A percentile compares a stretch with the other conserved stretches of the same genome.
Conservation (phyloP, 1,284 basidiomycete species). For the Rhodofomes roseus region DNA sequence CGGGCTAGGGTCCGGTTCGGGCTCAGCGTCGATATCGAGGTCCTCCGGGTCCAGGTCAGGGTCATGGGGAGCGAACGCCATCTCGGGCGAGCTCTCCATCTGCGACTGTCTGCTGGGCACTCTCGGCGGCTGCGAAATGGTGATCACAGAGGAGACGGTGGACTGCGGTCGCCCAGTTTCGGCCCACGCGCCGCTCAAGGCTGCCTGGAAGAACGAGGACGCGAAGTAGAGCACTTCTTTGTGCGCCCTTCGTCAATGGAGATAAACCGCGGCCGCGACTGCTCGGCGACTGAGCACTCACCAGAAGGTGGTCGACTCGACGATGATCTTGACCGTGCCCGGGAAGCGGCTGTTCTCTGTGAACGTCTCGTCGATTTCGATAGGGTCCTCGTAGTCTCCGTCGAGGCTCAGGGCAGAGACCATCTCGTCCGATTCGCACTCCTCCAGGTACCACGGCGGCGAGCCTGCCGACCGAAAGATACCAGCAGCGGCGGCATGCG, state of each 20-base stretch:
- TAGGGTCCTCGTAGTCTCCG: slow-evolving; percentile 57
- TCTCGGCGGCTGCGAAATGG: slow-evolving; percentile 69
- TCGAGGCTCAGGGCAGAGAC: slow-evolving; percentile 63
- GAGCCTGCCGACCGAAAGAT: slow-evolving; percentile 76
- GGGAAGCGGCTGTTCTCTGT: slow-evolving; percentile 60
- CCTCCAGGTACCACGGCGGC: slow-evolving; percentile 71
- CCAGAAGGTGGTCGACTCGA: slow-evolving; percentile 82
- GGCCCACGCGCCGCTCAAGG: slow-evolving; percentile 76
- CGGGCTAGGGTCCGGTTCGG: slow-evolving; percentile 28
- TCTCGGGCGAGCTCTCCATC: slow-evolving; percentile 42
- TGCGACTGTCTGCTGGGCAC: slow-evolving; percentile 44
- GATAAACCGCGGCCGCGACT: background rate
- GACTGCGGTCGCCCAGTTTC: slow-evolving; percentile 69
- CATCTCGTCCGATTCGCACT: slow-evolving; percentile 65
- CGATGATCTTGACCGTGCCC: slow-evolving; percentile 81
- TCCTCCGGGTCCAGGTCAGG: slow-evolving; percentile 45
- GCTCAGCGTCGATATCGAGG: slow-evolving; percentile 36
- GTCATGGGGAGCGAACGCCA: slow-evolving; percentile 56
- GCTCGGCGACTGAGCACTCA: slow-evolving; percentile 32
- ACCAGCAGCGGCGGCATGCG: slow-evolving; percentile 78
- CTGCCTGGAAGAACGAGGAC: slow-evolving; percentile 83
- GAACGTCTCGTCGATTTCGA: slow-evolving; percentile 75
- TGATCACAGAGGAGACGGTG: slow-evolving; percentile 71
- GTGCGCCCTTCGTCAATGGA: slow-evolving; percentile 57
- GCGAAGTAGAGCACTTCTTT: slow-evolving; percentile 83